Base-by-base conservation (phyloP, 805 yeast species). In the Nakazawaea pomicola region DNA sequence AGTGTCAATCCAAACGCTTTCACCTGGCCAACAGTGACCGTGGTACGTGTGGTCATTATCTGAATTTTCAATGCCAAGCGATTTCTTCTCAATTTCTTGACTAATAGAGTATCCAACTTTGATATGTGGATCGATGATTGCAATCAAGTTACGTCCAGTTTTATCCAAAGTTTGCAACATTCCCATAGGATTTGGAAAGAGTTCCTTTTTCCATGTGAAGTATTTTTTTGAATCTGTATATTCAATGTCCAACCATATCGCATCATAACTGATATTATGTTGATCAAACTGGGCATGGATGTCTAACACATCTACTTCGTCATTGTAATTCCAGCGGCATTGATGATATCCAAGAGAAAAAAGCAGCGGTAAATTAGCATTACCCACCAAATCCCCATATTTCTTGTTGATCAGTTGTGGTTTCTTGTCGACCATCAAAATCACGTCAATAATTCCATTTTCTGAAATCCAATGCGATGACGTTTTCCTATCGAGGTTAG, bases 1-100 rank as follows among this genome's bases (percentile, higher is more conserved):
- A 0, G 95, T 72, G 52, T 93, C 99, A 42, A 93, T 77, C 98
- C 98, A 93, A 6, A 88, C 69, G 0, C 96, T 84, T 50, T 86
- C 88, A 1, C 98, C 99, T 2, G 99, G 97, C 99, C 99, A 93
- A 61, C 98, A 93, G 58, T 88, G 95, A 3, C 96, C 98, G 37
- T 76, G 68, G 57, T 68, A 90, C 2, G 76, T 62, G 1, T 67
- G 56, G 19, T 78, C 80, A 2, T 58, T 49, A 16, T 61, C 58
- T 2, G 55, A 36, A 36, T 74, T 64, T 46, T 65, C 58, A 16
- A 88, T 67, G 0, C 75, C 77, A 7, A 76, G 54, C 4, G 62
- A 54, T 7, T 68, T 53, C 11, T 65, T 50, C 6, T 57, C 60
- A 18, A 87, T 57, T 1, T 49, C 57, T 2, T 82, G 71, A 53